phyloP scores from a whole-genome alignment of 2,329 filamentous ascomycete species.

The Sclerotinia sclerotiorum region DNA sequence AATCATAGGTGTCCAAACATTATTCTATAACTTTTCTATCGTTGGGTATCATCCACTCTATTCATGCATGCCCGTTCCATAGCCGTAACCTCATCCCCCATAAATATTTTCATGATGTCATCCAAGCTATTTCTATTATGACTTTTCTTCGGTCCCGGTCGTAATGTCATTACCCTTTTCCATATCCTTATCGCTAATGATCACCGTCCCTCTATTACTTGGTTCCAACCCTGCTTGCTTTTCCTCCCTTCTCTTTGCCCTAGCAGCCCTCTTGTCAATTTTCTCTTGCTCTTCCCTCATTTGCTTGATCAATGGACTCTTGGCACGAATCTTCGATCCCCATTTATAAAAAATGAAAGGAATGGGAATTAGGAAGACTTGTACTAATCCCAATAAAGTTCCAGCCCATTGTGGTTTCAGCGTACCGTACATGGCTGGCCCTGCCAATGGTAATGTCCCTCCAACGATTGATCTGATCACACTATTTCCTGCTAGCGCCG shows the following conservation, averaged over 20 bases:
- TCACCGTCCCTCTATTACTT: constrained; percentile 11
- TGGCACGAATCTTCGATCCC: constrained; percentile 53
- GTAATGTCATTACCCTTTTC: constrained; percentile 18
- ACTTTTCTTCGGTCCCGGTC: constrained; percentile 15
- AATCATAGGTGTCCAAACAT: not conserved
- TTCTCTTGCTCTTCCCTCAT: constrained; percentile 41
- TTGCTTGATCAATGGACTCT: constrained; percentile 47
- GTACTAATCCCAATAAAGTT: constrained; percentile 71
- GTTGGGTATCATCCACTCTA: constrained; percentile 2
- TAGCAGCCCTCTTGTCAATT: constrained; percentile 32
- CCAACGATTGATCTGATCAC: constrained; percentile 72
- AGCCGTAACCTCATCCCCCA: not conserved
- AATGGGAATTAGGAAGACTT: constrained; percentile 73
- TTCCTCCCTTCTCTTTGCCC: constrained; percentile 25
- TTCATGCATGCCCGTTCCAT: not conserved
- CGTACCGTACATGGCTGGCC: constrained; percentile 66
- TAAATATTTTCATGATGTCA: not conserved
- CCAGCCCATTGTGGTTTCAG: constrained; percentile 78
- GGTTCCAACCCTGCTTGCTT: constrained; percentile 25
- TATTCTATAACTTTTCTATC: constrained; percentile 6
- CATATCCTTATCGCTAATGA: constrained; percentile 1
- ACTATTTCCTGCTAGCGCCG: constrained; percentile 75
- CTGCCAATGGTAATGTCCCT: constrained; percentile 76
- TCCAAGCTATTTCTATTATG: not conserved
- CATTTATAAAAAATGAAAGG: constrained; percentile 75